Conservation (phyloP, 495 filamentous ascomycete species). For the Penicillium egyptiacum region DNA sequence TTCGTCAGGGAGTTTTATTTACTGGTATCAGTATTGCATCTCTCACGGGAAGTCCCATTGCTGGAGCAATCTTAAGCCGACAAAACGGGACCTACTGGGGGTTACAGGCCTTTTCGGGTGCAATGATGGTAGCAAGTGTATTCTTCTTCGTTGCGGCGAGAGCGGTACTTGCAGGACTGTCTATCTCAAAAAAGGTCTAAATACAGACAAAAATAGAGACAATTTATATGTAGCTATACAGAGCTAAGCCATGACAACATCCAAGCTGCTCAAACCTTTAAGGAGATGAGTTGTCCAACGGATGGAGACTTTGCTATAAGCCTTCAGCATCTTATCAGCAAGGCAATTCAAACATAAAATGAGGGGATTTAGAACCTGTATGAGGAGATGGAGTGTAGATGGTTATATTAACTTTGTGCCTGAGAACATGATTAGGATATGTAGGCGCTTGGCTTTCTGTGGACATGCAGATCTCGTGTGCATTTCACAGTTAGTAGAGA, state of each 20-base stretch:
- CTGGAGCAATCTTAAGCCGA: slow-evolving; percentile 39
- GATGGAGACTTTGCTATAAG: slow-evolving; percentile 6
- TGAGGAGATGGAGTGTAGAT: background rate
- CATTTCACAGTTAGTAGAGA: background rate
- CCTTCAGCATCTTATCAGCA: background rate
- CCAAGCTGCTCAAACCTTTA: slow-evolving; percentile 1
- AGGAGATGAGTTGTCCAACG: slow-evolving; percentile 4
- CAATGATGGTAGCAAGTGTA: slow-evolving; percentile 16
- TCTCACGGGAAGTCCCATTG: slow-evolving; percentile 65
- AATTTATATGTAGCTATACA: slow-evolving; percentile 1
- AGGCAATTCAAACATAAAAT: background rate
- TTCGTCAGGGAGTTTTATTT: slow-evolving; percentile 20
- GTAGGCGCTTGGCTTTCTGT: background rate
- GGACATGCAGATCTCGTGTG: background rate
- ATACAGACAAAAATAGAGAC: background rate
- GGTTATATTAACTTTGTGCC: background rate
- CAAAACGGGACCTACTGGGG: slow-evolving; percentile 14
- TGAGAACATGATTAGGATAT: background rate
- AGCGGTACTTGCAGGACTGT: slow-evolving; percentile 7
- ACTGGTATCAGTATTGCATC: slow-evolving; percentile 46
- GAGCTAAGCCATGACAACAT: slow-evolving; percentile 2
- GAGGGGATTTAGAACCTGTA: background rate
- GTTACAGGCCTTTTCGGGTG: slow-evolving; percentile 20
- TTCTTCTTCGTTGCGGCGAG: slow-evolving; percentile 12
- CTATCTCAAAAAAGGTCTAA: slow-evolving; percentile 6